Base-by-base conservation (phyloP, 164 flowering plant genomes). In the Macadamia integrifolia region DNA sequence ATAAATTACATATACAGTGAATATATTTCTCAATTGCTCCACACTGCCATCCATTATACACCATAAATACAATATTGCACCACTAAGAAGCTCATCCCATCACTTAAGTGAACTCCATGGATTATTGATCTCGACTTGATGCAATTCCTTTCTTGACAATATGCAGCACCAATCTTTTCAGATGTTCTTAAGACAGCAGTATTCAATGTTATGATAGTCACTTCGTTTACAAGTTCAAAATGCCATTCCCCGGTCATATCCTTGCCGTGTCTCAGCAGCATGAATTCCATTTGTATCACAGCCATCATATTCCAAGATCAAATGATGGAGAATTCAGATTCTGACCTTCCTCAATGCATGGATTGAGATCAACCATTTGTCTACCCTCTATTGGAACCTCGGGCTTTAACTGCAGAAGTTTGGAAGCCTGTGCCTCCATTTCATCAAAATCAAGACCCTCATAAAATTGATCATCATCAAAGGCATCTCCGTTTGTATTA, bases 401-500 rank as follows among this genome's bases (percentile, higher is more conserved):
- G 17, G 87, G 63, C 67, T 76, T 86, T 60, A 59, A 62, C 48
- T 69, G 70, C 43, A 91, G 76, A 69, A 80, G 80, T 71, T 77
- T 75, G 5, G 96, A 75, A 23, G 98, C 98, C 73, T 91, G 85
- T 12, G 88, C 97, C 78, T 93, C 97, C 48, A 93, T 66, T 61
- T 85, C 96, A 78, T 93, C 97, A 71, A 91, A 85, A 80, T 93
- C 97, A 69, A 93, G 77, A 61, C 79, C 84, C 46, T 81, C 88
- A 67, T 76, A 91, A 71, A 93, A 93, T 44, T 77, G 72, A 78
- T 93, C 98, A 76, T 93, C 91, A 73, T 61, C 69, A 52, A 78
- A 74, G 18, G 50, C 60, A 58, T 82, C 79, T 3, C 31, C 69
- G 9, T 74, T 68, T 53, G 31, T 66, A 35, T 69, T 71, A 58